Evolutionary conservation across 768 basidiomycete genomes (phyloP), one percentile per base, ranked within the genome.

Genomic region (Leccinum imitatum): DNA sequence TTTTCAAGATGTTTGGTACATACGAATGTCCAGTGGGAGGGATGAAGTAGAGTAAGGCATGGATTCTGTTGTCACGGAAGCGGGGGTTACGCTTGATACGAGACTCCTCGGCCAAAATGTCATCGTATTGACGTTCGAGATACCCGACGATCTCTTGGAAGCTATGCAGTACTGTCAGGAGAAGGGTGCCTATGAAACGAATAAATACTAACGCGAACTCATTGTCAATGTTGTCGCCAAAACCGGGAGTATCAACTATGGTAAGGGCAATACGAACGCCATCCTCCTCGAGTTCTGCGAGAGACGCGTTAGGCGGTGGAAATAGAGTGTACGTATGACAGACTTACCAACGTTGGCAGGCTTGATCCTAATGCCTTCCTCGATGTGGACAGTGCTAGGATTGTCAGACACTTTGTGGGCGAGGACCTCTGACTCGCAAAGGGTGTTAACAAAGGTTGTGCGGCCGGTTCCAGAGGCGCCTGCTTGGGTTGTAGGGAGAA

Each of bases 11-110:
- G 33, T 44, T 19, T 58, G 56, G 46, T 27, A 84, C 93, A 65
- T 81, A 95, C 93, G 94, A 80, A 68, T 98, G 95, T 2, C 95
- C 95, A n/a, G 95, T 98, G 5, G 97, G 97, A 47, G 95, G 89
- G 78, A 98, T 98, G 73, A 99, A 99, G 80, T 98, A 98, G 58
- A 99, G 83, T 58, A 98, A 81, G 25, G 95, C 96, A 65, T 98
- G 97, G 2, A 98, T 87, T 64, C 97, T 84, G 81, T 98, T 98
- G 76, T 99, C 97, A 72, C 95, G 88, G 85, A 98, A 99, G 63
- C 97, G 90, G 31, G 96, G 95, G 77, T 98, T 98, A 82, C 97
- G 95, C 80, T 97, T 98, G 79, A 99, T 99, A 66, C 97, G 86
- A 56, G 93, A 96, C 79, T 99, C 97, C 74, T 98, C 96, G 4